A percentile compares a stretch with the other conserved stretches of the same genome.
These are phyloP conservation scores for Fraxinus americana DNA, from an alignment of 257 asterid genomes.

Conservation along the genomic window DNA sequence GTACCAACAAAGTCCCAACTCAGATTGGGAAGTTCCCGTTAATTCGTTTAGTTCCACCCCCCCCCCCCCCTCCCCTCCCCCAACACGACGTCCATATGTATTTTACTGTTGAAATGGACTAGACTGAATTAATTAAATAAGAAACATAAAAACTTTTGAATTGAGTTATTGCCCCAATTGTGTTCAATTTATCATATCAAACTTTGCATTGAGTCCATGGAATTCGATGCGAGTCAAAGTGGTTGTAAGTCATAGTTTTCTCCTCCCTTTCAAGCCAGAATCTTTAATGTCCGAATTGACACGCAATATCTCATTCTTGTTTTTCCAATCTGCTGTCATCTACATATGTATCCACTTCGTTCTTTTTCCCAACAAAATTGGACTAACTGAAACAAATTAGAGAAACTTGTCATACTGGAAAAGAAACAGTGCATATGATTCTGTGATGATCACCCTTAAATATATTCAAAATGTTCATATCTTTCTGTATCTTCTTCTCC, in stretches of 20 bases:
- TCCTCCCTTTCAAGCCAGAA: background rate
- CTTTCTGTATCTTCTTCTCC: background rate
- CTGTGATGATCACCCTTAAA: conserved; percentile 12
- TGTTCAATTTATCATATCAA: conserved; percentile 21
- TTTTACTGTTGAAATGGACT: too few relatives aligned
- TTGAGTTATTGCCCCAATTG: background rate
- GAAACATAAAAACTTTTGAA: background rate
- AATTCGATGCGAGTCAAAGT: too few relatives aligned
- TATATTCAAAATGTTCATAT: background rate
- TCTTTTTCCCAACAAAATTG: conserved; percentile 44
- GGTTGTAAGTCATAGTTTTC: background rate
- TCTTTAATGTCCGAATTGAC: background rate
- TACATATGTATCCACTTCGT: background rate
- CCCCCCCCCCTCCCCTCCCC: too few relatives aligned
- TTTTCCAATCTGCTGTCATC: conserved; percentile 15
- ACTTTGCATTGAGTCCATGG: too few relatives aligned
- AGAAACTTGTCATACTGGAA: background rate
- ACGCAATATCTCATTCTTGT: background rate
- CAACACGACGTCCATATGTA: too few relatives aligned
- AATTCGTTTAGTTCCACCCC: too few relatives aligned
- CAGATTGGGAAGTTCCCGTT: too few relatives aligned
- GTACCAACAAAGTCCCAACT: too few relatives aligned
- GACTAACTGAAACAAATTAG: conserved; percentile 29
- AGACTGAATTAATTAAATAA: background rate
- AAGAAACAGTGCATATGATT: background rate